A percentile compares a stretch with the other conserved stretches of the same genome.
phyloP scores from a whole-genome alignment of 305 asterid genomes.

The Solanum hybrid region DNA sequence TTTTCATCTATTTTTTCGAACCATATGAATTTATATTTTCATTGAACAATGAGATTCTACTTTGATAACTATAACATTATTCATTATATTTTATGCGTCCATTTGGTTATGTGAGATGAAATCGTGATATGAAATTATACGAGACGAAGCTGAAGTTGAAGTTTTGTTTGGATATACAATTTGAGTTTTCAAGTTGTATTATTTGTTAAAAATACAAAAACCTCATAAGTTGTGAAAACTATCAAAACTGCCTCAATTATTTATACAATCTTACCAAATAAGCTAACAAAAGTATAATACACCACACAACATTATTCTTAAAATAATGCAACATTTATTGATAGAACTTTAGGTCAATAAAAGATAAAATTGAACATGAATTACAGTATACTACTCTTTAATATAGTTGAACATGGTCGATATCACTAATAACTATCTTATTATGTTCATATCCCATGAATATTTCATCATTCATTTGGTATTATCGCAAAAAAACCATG shows the following conservation, averaged over 20 bases:
- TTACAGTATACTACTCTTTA: neutral
- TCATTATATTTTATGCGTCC: rapidly evolving
- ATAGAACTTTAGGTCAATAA: neutral
- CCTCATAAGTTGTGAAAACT: neutral
- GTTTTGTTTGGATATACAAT: neutral
- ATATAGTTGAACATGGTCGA: neutral
- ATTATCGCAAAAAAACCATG: neutral
- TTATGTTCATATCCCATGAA: neutral
- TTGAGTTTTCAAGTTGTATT: neutral
- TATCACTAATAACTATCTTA: neutral
- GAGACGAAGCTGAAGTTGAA: no score
- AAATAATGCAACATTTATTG: neutral
- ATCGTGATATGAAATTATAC: rapidly evolving
- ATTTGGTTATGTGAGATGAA: neutral
- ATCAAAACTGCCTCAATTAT: neutral
- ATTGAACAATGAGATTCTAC: neutral
- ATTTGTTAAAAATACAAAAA: neutral
- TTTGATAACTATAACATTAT: neutral
- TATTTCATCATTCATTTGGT: neutral
- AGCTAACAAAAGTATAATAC: neutral
- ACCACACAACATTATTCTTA: neutral
- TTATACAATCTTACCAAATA: neutral
- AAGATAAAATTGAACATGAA: neutral
- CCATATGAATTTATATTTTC: no score
- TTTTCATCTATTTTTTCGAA: no score